Base-by-base conservation (phyloP, 2,329 filamentous ascomycete species). In the Akanthomyces muscarius region DNA sequence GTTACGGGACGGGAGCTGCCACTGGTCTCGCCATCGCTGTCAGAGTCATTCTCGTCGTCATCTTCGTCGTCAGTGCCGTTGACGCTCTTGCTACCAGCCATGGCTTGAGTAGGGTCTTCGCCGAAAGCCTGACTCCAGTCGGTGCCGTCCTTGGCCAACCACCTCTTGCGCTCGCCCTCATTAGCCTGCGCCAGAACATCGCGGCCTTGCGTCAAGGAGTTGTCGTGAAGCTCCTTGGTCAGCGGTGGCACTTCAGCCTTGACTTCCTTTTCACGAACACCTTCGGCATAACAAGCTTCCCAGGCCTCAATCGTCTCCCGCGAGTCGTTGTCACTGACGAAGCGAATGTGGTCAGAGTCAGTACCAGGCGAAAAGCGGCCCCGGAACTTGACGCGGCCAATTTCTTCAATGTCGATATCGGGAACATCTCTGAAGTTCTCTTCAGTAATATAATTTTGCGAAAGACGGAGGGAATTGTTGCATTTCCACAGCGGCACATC, bases 301-400 rank as follows among this genome's bases (percentile, higher is more conserved):
- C 93, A 98, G 0, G 89, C 90, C 77, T 98, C 94, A 67, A 91
- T 96, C 0, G 93, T 97, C 79, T 98, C 95, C 38, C 94, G 88
- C 1, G 89, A 89, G 72, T 96, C 88, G 70, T 96, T 97, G 74
- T 96, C 91, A 54, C 87, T 85, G 25, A 97, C 88, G 69, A 97
- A 97, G 1, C 81, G 82, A 67, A 91, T 84, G 72, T 98, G 95
- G 21, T 91, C 89, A 61, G 91, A 86, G 72, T 97, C 93, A 55
- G 91, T 96, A 16, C 94, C 94, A 0, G 93, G 88, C 67, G 95
- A 96, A 80, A 98, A 98, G 14, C 87, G 84, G 13, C 86, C 91
- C 2, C 82, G 81, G 81, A 98, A 97, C 42, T 86, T 85, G 14
- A 98, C 78, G 2, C 92, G 88, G 1, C 94, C 94, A 44, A 97